Evolutionary conservation across 176 grass and related monocot genomes (phyloP), one percentile per base, ranked within the genome.

Genomic region (Metroxylon sagu): DNA sequence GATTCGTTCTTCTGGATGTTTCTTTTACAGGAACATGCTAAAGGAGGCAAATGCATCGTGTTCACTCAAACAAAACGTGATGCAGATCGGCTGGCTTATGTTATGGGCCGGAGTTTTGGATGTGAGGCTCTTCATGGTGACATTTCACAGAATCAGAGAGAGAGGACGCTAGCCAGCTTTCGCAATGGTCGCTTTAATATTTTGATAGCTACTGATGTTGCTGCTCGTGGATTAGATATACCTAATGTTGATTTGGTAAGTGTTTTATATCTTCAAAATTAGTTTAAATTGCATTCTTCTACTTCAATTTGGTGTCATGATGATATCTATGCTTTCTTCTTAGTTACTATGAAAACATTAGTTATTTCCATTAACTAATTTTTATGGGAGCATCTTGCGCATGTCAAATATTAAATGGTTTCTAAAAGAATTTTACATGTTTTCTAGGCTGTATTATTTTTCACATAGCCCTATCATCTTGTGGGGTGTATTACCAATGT

Each of bases 61-160:
- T 97, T 97, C 74, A 97, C 92, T 29, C 92, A 97, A 77, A 97
- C 92, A 52, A 97, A 97, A 70, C 74, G 87, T 30, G 92, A 91
- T 61, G 92, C 92, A 48, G 92, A 97, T 77, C 73, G 74, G 56
- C 69, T 97, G 53, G 66, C 92, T 67, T 91, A 76, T 82, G 81
- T 52, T 48, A 97, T 91, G 92, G 78, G 78, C 16, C 79, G 87
- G 61, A 97, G 72, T 59, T 89, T 90, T 71, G 74, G 49, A 62
- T 97, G 92, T 59, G 67, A 90, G 61, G 81, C 87, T 8, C 75
- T 97, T 52, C 92, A 97, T 70, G 92, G 92, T 53, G 92, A 97
- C 74, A 97, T 97, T 65, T 91, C 92, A 52, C 92, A 97, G 59
- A 87, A 71, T 75, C 87, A 97, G 74, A 81, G 92, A 68, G 87